Conservation (phyloP, 2,329 filamentous ascomycete species). For the Ophiostoma quercus region DNA sequence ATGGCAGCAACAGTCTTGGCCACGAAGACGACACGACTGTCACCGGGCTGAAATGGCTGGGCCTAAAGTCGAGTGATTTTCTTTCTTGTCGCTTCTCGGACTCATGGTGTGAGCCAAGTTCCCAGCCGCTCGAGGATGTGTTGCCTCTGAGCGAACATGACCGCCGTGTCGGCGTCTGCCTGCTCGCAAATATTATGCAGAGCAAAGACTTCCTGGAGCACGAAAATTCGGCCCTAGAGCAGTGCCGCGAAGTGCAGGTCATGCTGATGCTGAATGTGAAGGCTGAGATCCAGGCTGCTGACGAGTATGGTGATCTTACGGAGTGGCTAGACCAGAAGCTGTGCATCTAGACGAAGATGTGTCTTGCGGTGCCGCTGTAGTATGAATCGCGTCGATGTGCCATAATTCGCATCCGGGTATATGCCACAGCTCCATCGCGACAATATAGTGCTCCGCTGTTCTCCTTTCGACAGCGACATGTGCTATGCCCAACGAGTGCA, state of each 20-base stretch:
- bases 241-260: conserved; percentile 56
- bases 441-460: neutral
- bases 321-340: conserved; percentile 48
- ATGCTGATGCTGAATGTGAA: conserved; percentile 73
- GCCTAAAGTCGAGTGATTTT: conserved; percentile 38
- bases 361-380: too few species aligned
- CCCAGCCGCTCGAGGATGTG: conserved; percentile 28
- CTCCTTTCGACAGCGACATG: neutral
- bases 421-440: neutral
- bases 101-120: neutral
- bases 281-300: conserved; percentile 69
- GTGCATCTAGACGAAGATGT: neutral
- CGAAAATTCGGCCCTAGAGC: conserved; percentile 36
- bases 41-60: conserved; percentile 58
- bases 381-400: neutral
- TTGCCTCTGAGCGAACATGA: conserved; percentile 50
- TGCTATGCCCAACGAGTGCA: neutral
- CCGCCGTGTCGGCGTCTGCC: conserved; percentile 50
- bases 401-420: neutral
- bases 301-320: conserved; percentile 48
- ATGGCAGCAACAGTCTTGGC: conserved; percentile 57
- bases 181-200: conserved; percentile 44
- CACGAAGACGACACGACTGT: conserved; percentile 54
- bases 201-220: conserved; percentile 12
- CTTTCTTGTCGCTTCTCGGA: neutral